Evolutionary conservation across 176 grass and related monocot species (phyloP).

Genomic region (Luzula sylvatica): DNA sequence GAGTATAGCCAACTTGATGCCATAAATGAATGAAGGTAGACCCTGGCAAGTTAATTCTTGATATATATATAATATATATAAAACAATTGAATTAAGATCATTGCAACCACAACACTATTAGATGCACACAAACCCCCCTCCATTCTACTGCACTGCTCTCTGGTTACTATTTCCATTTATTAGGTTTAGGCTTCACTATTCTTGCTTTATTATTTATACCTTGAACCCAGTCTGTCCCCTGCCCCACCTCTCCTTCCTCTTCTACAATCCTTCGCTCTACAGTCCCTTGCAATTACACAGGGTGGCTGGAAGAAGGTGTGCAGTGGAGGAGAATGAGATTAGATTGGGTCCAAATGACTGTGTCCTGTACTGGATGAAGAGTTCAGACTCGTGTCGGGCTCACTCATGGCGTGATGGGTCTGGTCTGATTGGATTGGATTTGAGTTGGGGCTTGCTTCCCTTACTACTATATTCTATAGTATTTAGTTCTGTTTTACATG

Average conservation of each 20-base stretch:
- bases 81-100: not conserved
- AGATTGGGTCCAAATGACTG: not conserved
- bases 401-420: not conserved
- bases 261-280: constrained; percentile 3
- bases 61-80: not conserved
- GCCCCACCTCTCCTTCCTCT: not conserved
- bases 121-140: constrained; percentile 39
- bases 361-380: not conserved
- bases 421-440: not conserved
- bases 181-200: constrained; percentile 57
- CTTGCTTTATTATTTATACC: constrained; percentile 65
- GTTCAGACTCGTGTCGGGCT: constrained; percentile 16
- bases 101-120: constrained; percentile 71
- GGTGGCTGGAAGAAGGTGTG: not conserved
- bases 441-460: too few relatives aligned
- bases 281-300: too few relatives aligned
- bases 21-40: not conserved
- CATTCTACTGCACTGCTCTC: constrained; percentile 41
- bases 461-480: too few relatives aligned
- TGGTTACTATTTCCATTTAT: constrained; percentile 73
- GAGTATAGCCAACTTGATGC: not conserved
- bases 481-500: too few relatives aligned
- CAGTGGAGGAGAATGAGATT: constrained; percentile 16
- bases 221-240: constrained; percentile 62
- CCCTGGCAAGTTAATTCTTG: not conserved